Evolutionary conservation across 1,139 yeast species (phyloP).

Genomic region (Pichia norvegensis): DNA sequence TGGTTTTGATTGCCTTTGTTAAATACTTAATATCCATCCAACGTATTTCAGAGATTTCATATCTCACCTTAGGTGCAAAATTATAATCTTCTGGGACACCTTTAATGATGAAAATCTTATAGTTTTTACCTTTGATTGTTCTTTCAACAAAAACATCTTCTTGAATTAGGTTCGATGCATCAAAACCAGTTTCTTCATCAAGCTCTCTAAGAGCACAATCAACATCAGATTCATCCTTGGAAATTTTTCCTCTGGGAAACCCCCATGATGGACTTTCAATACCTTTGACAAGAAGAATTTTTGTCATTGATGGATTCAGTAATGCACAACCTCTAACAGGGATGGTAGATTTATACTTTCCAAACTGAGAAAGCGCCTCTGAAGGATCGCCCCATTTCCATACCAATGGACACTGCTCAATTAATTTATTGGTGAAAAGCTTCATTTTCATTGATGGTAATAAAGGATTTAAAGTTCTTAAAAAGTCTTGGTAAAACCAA

Average conservation of each 20-base stretch:
- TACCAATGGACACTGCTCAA: conserved; percentile 74
- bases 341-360: conserved; percentile 77
- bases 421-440: conserved; percentile 63
- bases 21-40: conserved; percentile 50
- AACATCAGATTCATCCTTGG: conserved; percentile 86
- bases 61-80: conserved; percentile 76
- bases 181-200: conserved; percentile 92
- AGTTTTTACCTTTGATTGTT: conserved; percentile 75
- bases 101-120: conserved; percentile 69
- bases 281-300: conserved; percentile 76
- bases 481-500: conserved; percentile 92
- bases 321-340: conserved; percentile 97
- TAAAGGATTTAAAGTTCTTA: conserved; percentile 63
- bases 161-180: conserved; percentile 58
- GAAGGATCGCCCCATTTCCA: conserved; percentile 82
- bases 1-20: conserved; percentile 29
- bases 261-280: conserved; percentile 85
- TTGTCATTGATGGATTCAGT: conserved; percentile 62
- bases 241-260: conserved; percentile 94
- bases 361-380: conserved; percentile 68
- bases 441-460: conserved; percentile 78
- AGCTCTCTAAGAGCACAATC: conserved; percentile 93
- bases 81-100: conserved; percentile 70
- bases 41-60: conserved; percentile 69
- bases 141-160: conserved; percentile 74